Conservation (phyloP, 2,329 filamentous ascomycete species). For the Decorospora gaudefroyi region DNA sequence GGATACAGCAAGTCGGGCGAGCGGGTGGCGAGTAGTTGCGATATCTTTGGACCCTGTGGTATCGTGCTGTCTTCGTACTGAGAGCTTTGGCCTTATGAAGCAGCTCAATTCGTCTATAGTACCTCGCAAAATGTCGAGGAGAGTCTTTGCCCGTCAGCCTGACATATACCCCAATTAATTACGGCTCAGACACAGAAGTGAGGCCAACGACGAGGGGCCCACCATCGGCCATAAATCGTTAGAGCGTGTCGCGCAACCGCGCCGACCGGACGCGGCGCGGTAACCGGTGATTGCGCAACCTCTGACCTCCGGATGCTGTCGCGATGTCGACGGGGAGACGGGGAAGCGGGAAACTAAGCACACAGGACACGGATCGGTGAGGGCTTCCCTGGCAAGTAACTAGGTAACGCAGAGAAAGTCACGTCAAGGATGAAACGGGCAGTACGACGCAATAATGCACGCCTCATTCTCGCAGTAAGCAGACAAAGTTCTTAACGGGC, state of each 20-base stretch:
- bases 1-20: too few species aligned
- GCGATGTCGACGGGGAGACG: slow-evolving; percentile 13
- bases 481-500: slow-evolving; percentile 4
- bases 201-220: slow-evolving; percentile 1
- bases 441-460: slow-evolving; percentile 9
- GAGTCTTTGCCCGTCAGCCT: too few species aligned
- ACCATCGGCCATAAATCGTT: slow-evolving; percentile 10
- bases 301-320: slow-evolving; percentile 16
- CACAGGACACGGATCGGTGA: slow-evolving; percentile 17
- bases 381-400: slow-evolving; percentile 4
- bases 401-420: slow-evolving; percentile 15
- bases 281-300: slow-evolving; percentile 24
- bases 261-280: slow-evolving; percentile 13
- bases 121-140: too few species aligned
- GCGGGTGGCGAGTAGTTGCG: too few species aligned
- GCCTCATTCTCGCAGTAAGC: slow-evolving; percentile 3
- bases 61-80: background rate
- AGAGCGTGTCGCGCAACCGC: slow-evolving; percentile 16
- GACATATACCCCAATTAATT: too few species aligned
- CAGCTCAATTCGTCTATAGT: too few species aligned
- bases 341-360: slow-evolving; percentile 24
- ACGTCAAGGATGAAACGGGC: slow-evolving; percentile 11
- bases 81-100: too few species aligned
- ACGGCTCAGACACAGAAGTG: background rate
- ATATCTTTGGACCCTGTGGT: background rate